These are phyloP conservation scores for Penicillium paneum DNA, from an alignment of 2,329 filamentous ascomycete species.

Conservation along the genomic window DNA sequence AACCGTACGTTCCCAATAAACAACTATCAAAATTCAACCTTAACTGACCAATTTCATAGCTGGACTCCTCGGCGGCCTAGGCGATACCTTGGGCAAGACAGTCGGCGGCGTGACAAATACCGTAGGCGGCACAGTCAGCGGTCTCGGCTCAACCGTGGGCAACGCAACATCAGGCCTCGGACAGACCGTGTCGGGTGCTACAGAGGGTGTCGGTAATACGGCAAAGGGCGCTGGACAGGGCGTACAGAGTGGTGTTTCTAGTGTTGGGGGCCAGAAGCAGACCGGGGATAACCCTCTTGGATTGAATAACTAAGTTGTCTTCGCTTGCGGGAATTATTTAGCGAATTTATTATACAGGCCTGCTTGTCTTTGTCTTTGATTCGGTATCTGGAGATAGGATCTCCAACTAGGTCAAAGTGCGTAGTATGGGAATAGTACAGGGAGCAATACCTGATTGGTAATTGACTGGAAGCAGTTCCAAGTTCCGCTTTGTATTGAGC, in stretches of 20 bases:
- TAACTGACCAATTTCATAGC: conserved; percentile 1
- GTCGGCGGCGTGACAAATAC: conserved; percentile 35
- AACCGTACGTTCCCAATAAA: conserved; percentile 8
- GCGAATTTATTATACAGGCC: neutral
- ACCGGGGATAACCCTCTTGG: conserved; percentile 23
- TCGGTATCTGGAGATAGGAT: too few relatives aligned
- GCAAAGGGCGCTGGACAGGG: conserved; percentile 24
- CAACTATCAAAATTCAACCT: neutral
- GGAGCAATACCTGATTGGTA: too few relatives aligned
- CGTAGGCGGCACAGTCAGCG: conserved; percentile 25
- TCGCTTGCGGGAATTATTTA: neutral
- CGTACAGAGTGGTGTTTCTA: conserved; percentile 9
- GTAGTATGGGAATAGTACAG: too few relatives aligned
- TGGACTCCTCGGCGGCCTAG: conserved; percentile 28
- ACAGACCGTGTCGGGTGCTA: conserved; percentile 27
- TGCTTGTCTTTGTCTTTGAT: neutral
- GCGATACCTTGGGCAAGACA: conserved; percentile 29
- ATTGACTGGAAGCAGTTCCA: neutral
- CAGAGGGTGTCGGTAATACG: conserved; percentile 30
- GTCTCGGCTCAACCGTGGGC: conserved; percentile 35
- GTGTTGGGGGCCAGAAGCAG: conserved; percentile 21
- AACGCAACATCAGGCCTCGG: conserved; percentile 32
- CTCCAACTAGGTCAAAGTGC: too few relatives aligned
- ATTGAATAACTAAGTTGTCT: conserved; percentile 4
- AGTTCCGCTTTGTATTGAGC: neutral